A percentile compares a stretch with the other conserved stretches of the same genome.
These are phyloP conservation scores for Apophysomyces sp. DNA, from an alignment of 371 early-diverging fungal genomes.

Conservation along the genomic window DNA sequence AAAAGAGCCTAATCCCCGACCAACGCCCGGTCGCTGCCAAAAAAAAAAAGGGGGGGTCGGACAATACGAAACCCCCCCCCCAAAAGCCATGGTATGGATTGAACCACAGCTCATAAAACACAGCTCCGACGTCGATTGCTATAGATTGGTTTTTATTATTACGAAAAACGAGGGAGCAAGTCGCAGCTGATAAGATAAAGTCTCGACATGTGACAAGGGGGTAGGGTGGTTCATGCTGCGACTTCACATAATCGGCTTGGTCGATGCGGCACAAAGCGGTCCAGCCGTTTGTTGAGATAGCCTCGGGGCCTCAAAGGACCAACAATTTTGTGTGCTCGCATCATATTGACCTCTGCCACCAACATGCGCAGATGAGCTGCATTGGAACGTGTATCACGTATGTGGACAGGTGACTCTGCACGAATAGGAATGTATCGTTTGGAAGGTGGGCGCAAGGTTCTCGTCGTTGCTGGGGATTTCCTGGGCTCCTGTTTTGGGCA, in stretches of 20 bases:
- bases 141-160: too few relatives aligned
- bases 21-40: background rate
- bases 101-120: too few relatives aligned
- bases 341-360: slow-evolving; percentile 61
- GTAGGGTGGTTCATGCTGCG: background rate
- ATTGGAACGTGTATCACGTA: slow-evolving; percentile 52
- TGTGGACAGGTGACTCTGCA: slow-evolving; percentile 7
- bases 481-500: background rate
- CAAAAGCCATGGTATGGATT: too few relatives aligned
- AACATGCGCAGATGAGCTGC: slow-evolving; percentile 58
- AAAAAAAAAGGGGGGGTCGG: background rate
- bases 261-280: slow-evolving; percentile 25
- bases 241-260: slow-evolving; percentile 25
- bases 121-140: too few relatives aligned
- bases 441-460: slow-evolving; percentile 1
- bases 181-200: too few relatives aligned
- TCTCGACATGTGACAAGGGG: background rate
- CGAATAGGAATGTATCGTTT: background rate
- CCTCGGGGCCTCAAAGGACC: slow-evolving; percentile 56
- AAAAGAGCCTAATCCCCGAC: background rate
- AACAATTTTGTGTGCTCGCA: slow-evolving; percentile 59
- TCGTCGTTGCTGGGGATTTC: background rate
- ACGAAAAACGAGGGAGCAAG: too few relatives aligned
- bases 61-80: background rate
- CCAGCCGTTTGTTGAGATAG: slow-evolving; percentile 47